Evolutionary conservation across 148 eudicot species (phyloP).

Genomic region (Selenicereus undatus): DNA sequence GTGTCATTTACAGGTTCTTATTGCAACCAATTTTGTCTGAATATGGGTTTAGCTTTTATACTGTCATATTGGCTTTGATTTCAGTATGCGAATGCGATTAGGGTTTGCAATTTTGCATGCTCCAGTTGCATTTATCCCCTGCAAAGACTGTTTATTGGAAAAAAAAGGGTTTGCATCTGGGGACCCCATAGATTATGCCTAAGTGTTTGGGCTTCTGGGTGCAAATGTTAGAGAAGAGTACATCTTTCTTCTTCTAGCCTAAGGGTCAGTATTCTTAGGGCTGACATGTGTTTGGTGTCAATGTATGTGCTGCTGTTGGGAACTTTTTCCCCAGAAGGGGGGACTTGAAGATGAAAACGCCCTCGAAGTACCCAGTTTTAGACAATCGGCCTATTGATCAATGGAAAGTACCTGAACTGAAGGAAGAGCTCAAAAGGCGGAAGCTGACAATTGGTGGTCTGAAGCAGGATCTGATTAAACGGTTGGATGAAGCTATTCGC

Average conservation of each 20-base stretch:
- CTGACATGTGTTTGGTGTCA: background rate
- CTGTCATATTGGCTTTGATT: background rate
- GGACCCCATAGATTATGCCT: background rate
- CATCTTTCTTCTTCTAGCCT: too few species aligned
- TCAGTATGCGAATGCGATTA: background rate
- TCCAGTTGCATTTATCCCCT: background rate
- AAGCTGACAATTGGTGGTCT: conserved; percentile 65
- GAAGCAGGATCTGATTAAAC: conserved; percentile 71
- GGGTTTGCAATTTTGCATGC: conserved; percentile 8
- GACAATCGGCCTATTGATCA: conserved; percentile 79
- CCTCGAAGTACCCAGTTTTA: conserved; percentile 57
- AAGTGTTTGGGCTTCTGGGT: background rate
- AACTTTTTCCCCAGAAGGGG: background rate
- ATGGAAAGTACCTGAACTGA: conserved; percentile 88
- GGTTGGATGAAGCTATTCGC: conserved; percentile 68
- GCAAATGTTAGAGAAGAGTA: background rate
- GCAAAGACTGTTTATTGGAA: background rate
- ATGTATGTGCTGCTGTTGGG: background rate
- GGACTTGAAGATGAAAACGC: conserved; percentile 23
- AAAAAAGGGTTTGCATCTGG: too few species aligned
- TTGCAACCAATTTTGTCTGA: background rate
- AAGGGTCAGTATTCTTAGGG: background rate
- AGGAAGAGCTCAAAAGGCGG: conserved; percentile 85
- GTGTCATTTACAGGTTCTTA: background rate
- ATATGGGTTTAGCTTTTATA: background rate